A percentile compares a stretch with the other conserved stretches of the same genome.
These are phyloP conservation scores for Starmerella sirachaensis DNA, from an alignment of 805 yeast species.

Conservation along the genomic window DNA sequence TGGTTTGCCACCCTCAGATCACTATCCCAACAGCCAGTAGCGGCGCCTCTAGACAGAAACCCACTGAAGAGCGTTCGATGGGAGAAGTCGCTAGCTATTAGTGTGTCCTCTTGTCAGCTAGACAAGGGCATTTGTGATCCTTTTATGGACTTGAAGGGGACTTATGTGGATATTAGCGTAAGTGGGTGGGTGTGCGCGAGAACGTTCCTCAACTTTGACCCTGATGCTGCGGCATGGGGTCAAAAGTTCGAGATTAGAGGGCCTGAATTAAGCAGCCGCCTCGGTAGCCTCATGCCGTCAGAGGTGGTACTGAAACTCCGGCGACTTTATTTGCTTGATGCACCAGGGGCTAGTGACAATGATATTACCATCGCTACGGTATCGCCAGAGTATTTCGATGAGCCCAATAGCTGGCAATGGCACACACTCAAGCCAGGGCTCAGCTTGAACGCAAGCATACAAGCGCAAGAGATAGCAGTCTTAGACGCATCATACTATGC, in stretches of 20 bases:
- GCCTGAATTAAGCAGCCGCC: slow-evolving; percentile 37
- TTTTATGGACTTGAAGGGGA: slow-evolving; percentile 17
- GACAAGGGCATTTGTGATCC: neutral
- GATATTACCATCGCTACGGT: slow-evolving; percentile 11
- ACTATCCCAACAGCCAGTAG: slow-evolving; percentile 23
- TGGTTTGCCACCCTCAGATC: slow-evolving; percentile 26
- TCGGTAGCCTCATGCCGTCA: slow-evolving; percentile 15
- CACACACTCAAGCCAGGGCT: neutral
- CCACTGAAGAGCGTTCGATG: slow-evolving; percentile 17
- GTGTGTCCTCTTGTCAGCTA: slow-evolving; percentile 5
- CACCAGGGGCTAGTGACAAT: slow-evolving; percentile 2
- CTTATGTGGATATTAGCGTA: slow-evolving; percentile 57
- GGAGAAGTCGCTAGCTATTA: slow-evolving; percentile 5
- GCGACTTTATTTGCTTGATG: neutral
- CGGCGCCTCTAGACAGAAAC: slow-evolving; percentile 17
- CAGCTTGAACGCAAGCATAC: slow-evolving; percentile 2
- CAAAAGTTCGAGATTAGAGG: slow-evolving; percentile 53
- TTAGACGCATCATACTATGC: slow-evolving; percentile 49
- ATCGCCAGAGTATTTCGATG: neutral
- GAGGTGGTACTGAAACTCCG: slow-evolving; percentile 14
- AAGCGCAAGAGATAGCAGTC: slow-evolving; percentile 8
- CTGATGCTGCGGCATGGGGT: slow-evolving; percentile 65
- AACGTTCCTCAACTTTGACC: slow-evolving; percentile 47
- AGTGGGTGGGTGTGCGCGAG: slow-evolving; percentile 71
- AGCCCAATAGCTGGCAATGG: slow-evolving; percentile 2